Evolutionary conservation across 2,329 filamentous ascomycete genomes (phyloP).

Genomic region (Aspergillus hortae): DNA sequence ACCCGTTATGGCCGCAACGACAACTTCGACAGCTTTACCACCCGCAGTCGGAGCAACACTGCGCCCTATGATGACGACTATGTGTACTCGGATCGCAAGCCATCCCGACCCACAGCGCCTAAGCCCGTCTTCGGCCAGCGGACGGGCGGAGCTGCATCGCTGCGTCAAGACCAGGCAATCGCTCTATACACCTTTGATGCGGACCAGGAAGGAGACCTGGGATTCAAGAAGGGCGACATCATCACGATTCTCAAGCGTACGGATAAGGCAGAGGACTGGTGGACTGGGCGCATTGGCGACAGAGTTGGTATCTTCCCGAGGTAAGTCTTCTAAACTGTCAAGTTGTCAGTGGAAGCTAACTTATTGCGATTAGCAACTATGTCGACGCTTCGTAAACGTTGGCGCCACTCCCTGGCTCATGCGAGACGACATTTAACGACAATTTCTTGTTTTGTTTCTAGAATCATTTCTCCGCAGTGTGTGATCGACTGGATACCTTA

Average conservation of each 20-base stretch:
- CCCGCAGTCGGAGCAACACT: slow-evolving; percentile 36
- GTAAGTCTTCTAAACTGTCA: slow-evolving; percentile 37
- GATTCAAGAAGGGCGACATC: slow-evolving; percentile 95
- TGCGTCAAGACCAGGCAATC: slow-evolving; percentile 71
- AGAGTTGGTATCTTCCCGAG: slow-evolving; percentile 91
- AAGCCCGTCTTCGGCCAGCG: slow-evolving; percentile 73
- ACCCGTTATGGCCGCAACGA: slow-evolving; percentile 26
- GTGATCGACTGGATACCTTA: not conserved
- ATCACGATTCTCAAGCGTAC: slow-evolving; percentile 95
- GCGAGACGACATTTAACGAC: slow-evolving; percentile 24
- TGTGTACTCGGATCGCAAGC: slow-evolving; percentile 58
- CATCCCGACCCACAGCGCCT: slow-evolving; percentile 76
- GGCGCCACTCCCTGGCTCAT: slow-evolving; percentile 14
- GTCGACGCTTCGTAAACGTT: slow-evolving; percentile 30
- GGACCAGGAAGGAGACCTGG: slow-evolving; percentile 86
- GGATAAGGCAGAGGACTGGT: slow-evolving; percentile 93
- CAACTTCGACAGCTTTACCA: slow-evolving; percentile 26
- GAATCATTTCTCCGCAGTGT: not conserved
- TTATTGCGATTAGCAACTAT: slow-evolving; percentile 29
- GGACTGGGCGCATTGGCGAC: slow-evolving; percentile 86
- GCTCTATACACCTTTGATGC: slow-evolving; percentile 93
- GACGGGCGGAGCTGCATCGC: slow-evolving; percentile 35
- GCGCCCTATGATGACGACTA: slow-evolving; percentile 47
- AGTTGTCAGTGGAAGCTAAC: slow-evolving; percentile 8
- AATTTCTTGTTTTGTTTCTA: not conserved